Evolutionary conservation across 2,329 filamentous ascomycete genomes (phyloP).

Genomic region (Tolypocladium amazonense): DNA sequence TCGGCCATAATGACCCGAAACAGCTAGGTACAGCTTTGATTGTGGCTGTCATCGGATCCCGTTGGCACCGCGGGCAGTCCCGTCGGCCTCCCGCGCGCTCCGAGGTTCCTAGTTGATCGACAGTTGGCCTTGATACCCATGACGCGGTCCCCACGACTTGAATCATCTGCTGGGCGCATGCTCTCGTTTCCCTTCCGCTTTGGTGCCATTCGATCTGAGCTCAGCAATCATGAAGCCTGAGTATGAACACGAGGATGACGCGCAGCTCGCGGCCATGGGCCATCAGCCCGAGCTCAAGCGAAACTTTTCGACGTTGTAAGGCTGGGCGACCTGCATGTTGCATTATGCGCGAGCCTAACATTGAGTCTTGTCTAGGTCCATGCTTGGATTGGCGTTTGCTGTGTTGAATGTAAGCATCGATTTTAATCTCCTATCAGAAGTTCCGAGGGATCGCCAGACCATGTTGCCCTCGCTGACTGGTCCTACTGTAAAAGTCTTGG

Average conservation of each 20-base stretch:
- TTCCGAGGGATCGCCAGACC: background rate
- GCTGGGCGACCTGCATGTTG: background rate
- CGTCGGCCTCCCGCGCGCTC: conserved; percentile 2
- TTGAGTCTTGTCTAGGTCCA: conserved; percentile 10
- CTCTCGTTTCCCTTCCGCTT: background rate
- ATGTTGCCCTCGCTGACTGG: background rate
- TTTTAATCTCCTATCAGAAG: background rate
- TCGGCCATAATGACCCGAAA: background rate
- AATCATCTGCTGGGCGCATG: background rate
- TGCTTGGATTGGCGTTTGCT: conserved; percentile 34
- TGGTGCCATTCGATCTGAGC: background rate
- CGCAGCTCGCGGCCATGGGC: conserved; percentile 14
- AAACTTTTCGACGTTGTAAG: conserved; percentile 14
- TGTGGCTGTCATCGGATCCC: background rate
- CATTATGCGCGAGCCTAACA: background rate
- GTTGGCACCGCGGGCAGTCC: background rate
- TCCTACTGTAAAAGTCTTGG: conserved; percentile 19
- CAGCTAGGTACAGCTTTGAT: background rate
- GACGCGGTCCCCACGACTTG: background rate
- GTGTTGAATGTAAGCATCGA: conserved; percentile 25
- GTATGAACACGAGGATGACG: conserved; percentile 10
- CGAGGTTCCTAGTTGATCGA: background rate
- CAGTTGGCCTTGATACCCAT: background rate
- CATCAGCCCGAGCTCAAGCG: conserved; percentile 13
- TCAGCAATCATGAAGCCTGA: conserved; percentile 7